Percentiles rank a stretch among this genome's conserved stretches.
phyloP scores from a whole-genome alignment of 768 basidiomycete genomes.

The Psilocybe tampanensis region DNA sequence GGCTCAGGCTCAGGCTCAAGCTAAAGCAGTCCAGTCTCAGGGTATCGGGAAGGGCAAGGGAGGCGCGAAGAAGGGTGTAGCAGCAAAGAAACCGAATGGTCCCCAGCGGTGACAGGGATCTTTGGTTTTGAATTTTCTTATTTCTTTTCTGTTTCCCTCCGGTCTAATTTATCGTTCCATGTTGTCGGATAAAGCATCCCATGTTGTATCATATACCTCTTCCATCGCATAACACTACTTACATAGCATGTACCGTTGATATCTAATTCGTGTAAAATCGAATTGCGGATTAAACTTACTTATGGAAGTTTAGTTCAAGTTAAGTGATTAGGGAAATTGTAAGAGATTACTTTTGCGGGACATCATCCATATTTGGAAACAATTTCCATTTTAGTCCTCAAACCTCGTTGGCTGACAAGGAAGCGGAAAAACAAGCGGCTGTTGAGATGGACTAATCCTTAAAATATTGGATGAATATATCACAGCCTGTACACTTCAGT shows the following conservation, averaged over 20 bases:
- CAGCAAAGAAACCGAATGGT: neutral
- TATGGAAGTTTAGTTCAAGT: too few relatives aligned
- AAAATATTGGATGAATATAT: too few relatives aligned
- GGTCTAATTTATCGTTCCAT: neutral
- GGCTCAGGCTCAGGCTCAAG: constrained; percentile 6
- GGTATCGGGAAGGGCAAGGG: constrained; percentile 10
- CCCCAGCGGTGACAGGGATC: neutral
- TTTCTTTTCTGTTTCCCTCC: neutral
- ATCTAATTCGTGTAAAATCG: neutral
- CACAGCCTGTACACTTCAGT: too few relatives aligned
- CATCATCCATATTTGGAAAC: too few relatives aligned
- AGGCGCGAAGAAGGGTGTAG: constrained; percentile 1
- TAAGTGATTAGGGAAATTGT: too few relatives aligned
- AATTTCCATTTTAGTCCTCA: too few relatives aligned
- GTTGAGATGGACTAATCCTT: too few relatives aligned
- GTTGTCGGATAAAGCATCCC: neutral
- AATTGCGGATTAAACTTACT: neutral
- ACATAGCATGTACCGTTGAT: neutral
- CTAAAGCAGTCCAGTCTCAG: constrained; percentile 9
- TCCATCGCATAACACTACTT: neutral
- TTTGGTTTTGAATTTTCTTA: neutral
- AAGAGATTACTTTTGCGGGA: too few relatives aligned
- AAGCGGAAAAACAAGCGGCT: too few relatives aligned
- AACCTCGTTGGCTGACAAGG: too few relatives aligned
- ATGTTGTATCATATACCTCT: neutral